phyloP scores from a whole-genome alignment of 225 moss, liverwort and hornwort species.

The Lunularia cruciata region DNA sequence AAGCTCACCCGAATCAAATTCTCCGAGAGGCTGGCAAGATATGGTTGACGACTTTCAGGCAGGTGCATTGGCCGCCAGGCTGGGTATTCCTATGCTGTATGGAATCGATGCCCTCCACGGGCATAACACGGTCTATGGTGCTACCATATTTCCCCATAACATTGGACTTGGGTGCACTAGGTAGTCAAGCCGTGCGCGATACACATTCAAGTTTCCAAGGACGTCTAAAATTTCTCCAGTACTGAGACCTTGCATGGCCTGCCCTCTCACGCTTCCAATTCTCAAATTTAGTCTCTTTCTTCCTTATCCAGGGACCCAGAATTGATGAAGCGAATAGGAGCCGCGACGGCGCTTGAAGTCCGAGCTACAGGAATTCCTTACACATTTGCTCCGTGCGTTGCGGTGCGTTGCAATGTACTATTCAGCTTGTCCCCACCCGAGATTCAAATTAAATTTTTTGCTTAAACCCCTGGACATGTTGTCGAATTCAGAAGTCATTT shows the following conservation, averaged over 20 bases:
- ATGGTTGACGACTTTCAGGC: conserved; percentile 53
- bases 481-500: no score
- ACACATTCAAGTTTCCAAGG: neutral
- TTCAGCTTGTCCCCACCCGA: neutral
- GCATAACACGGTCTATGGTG: conserved; percentile 58
- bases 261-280: neutral
- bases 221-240: neutral
- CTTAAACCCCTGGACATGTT: no score
- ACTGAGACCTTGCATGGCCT: neutral
- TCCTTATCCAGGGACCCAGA: conserved; percentile 47
- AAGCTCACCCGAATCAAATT: conserved; percentile 41
- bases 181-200: neutral
- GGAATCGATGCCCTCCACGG: conserved; percentile 74
- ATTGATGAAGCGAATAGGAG: conserved; percentile 53
- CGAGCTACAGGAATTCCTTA: conserved; percentile 78
- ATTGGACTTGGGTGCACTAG: conserved; percentile 53
- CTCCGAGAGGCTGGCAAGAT: conserved; percentile 48
- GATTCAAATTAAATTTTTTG: neutral
- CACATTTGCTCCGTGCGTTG: conserved; percentile 75
- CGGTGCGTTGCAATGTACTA: conserved; percentile 28
- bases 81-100: conserved; percentile 56
- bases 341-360: conserved; percentile 72
- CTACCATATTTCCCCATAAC: conserved; percentile 72
- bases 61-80: conserved; percentile 46
- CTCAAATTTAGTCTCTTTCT: no score